These are phyloP conservation scores for Kluyveromyces sp. DNA, from an alignment of 1,139 yeast species.

Conservation along the genomic window DNA sequence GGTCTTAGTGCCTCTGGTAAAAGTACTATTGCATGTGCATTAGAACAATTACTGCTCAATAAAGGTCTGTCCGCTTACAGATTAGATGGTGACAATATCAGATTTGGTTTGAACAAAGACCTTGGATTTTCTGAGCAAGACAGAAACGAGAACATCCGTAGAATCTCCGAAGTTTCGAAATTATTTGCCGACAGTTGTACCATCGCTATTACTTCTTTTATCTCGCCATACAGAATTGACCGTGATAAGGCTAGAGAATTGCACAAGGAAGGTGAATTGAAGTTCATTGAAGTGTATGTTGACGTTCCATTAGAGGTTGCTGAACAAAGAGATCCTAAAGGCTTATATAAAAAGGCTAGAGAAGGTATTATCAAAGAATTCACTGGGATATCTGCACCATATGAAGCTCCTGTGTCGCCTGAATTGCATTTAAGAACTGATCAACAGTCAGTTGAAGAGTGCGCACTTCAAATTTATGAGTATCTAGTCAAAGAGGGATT, in stretches of 20 bases:
- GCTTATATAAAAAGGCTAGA: conserved; percentile 91
- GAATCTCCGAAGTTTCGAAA: conserved; percentile 90
- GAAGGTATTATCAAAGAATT: conserved; percentile 91
- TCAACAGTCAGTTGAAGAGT: conserved; percentile 65
- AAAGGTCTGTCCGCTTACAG: conserved; percentile 69
- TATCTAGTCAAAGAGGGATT: conserved; percentile 55
- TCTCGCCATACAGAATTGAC: conserved; percentile 81
- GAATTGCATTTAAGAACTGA: conserved; percentile 78
- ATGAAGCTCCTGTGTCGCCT: conserved; percentile 81
- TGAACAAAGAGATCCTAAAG: conserved; percentile 95
- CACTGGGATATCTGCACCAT: conserved; percentile 93
- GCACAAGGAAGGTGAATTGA: conserved; percentile 66
- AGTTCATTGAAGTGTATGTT: conserved; percentile 83
- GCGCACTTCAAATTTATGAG: conserved; percentile 63
- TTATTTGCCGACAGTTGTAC: conserved; percentile 85
- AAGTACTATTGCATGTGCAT: conserved; percentile 89
- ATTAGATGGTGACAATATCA: conserved; percentile 88
- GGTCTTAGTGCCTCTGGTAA: conserved; percentile 95
- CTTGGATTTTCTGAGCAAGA: conserved; percentile 87
- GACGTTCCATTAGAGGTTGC: conserved; percentile 93
- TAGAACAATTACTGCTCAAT: conserved; percentile 72
- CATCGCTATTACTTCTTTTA: conserved; percentile 81
- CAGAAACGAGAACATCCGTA: conserved; percentile 87
- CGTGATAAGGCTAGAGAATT: conserved; percentile 78
- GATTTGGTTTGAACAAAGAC: conserved; percentile 92